phyloP scores from a whole-genome alignment of 2,329 filamentous ascomycete genomes.

The Colletotrichum caudatum region DNA sequence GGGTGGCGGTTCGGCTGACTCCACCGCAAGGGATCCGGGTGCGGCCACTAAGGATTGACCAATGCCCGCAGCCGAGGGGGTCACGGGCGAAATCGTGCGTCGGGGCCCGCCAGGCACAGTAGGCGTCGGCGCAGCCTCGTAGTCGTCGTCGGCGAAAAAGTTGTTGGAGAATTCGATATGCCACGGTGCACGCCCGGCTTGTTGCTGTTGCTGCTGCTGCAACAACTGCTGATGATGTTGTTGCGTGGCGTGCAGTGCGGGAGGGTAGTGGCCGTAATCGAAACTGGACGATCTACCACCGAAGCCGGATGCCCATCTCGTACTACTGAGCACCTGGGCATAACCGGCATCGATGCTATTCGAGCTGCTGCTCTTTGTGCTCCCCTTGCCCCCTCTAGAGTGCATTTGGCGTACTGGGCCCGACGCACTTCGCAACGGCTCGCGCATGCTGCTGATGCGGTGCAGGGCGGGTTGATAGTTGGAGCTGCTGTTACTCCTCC shows the following conservation, averaged over 20 bases:
- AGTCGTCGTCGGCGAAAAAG: constrained; percentile 62
- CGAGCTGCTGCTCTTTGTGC: constrained; percentile 78
- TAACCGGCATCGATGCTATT: constrained; percentile 76
- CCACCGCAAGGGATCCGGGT: constrained; percentile 20
- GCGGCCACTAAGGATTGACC: constrained; percentile 21
- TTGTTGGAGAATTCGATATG: constrained; percentile 63
- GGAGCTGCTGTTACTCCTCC: constrained; percentile 85
- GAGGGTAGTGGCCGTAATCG: constrained; percentile 70
- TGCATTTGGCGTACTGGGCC: constrained; percentile 61
- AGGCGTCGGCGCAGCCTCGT: constrained; percentile 88
- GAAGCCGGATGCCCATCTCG: constrained; percentile 68
- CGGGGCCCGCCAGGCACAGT: constrained; percentile 85
- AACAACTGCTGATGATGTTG: not conserved
- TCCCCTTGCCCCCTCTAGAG: constrained; percentile 71
- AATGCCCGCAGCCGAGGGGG: constrained; percentile 40
- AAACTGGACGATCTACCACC: constrained; percentile 77
- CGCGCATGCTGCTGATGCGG: constrained; percentile 73
- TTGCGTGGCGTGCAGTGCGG: constrained; percentile 46
- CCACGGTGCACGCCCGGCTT: constrained; percentile 51
- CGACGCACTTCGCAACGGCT: constrained; percentile 54
- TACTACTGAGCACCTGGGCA: constrained; percentile 67
- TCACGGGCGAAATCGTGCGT: constrained; percentile 45
- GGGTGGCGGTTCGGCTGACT: constrained; percentile 28
- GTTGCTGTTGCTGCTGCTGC: not conserved
- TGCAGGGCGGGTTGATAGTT: constrained; percentile 72